Evolutionary conservation across 2,329 filamentous ascomycete species (phyloP), one percentile per base, ranked within the genome.

Genomic region (Fusarium setosum): DNA sequence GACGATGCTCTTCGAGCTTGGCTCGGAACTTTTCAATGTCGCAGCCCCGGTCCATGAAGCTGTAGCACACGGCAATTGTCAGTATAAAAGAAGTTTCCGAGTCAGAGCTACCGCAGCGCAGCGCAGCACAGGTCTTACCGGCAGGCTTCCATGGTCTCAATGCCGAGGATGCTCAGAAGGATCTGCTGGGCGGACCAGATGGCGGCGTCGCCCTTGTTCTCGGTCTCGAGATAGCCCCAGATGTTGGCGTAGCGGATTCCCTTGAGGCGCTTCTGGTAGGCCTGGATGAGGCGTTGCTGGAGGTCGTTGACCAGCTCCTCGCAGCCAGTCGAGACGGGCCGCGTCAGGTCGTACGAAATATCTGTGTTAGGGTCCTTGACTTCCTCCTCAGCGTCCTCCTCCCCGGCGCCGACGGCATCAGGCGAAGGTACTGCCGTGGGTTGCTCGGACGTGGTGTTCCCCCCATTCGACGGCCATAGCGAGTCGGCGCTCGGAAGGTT

Each of bases 111-210:
- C 24, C 40, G 20, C 24, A 56, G 12, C 9, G 41, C 31, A 29
- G 15, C 15, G 29, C 24, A 51, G 17, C 31, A 50, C 20, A 21
- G 47, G 29, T 45, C 60, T 57, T 70, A 69, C 67, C 66, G 69
- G 58, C 70, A 72, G 15, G 70, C 66, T 59, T 71, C 68, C 70
- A 72, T 72, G 32, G 70, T 72, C 47, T 72, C 68, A 17, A 72
- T 72, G 45, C 70, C 70, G 31, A 72, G 70, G 11, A 69, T 72
- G 41, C 62, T 68, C 29, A 72, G 48, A 18, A 72, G 53, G 20
- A 72, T 72, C 56, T 72, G 70, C 44, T 72, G 70, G 21, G 69
- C 70, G n/a, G 69, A 69, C 70, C 70, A 72, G 34, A 72, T 72
- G 40, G 70, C 69, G 34, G 69, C 69, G 37, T 72, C 70, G 38